Conservation (phyloP, 257 asterid genomes). For the Solanum ahanhuiri region DNA sequence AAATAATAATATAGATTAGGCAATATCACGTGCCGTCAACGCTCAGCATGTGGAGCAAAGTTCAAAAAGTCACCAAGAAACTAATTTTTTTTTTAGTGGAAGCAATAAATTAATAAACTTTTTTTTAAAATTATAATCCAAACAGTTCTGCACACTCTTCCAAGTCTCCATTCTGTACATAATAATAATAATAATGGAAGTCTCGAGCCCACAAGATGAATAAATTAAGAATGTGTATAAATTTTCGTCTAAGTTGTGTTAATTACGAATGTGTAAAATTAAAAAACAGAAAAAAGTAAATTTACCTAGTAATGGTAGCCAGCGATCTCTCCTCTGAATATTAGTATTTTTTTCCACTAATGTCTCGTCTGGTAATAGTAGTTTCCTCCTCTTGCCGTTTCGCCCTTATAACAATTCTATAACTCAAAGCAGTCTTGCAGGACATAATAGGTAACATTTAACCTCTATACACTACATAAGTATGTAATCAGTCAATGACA, state of each 20-base stretch:
- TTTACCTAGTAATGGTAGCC: too few species aligned
- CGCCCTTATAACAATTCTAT: too few species aligned
- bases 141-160: background rate
- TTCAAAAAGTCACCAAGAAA: background rate
- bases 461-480: too few species aligned
- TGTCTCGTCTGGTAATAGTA: too few species aligned
- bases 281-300: too few species aligned
- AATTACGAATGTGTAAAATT: background rate
- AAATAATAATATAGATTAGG: background rate
- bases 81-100: background rate
- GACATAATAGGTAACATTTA: background rate
- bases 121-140: background rate
- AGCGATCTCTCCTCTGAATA: background rate
- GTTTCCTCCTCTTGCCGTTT: background rate
- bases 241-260: background rate
- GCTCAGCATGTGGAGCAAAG: constrained; percentile 4
- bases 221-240: background rate
- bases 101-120: background rate
- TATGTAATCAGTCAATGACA: background rate
- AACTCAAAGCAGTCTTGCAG: too few species aligned
- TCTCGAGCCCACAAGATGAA: background rate
- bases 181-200: background rate
- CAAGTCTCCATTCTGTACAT: background rate
- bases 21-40: constrained; percentile 15
- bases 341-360: too few species aligned